Percentiles rank a stretch among this genome's conserved stretches.
Evolutionary conservation across 106 monocot genomes (phyloP).

Genomic region (Apostasia shenzhenica): DNA sequence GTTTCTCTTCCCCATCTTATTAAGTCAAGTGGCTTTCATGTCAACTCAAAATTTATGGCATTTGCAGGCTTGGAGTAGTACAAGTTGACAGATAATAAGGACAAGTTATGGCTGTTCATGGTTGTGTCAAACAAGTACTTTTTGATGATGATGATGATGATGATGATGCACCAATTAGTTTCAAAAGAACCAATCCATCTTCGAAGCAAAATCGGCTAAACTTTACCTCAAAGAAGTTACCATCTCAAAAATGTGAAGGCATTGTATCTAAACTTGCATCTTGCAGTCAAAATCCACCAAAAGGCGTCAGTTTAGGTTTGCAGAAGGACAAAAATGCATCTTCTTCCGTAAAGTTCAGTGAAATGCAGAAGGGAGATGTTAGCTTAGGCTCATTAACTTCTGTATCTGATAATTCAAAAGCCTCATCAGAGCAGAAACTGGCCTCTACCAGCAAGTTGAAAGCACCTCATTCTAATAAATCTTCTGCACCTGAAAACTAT

Average conservation of each 20-base stretch:
- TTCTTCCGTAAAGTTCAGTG: slow-evolving; percentile 8
- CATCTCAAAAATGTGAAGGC: slow-evolving; percentile 24
- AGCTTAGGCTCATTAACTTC: slow-evolving; percentile 4
- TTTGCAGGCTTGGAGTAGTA: neutral
- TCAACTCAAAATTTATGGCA: neutral
- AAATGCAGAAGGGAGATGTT: slow-evolving; percentile 3
- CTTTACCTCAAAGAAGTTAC: slow-evolving; percentile 22
- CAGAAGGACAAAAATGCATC: slow-evolving; percentile 17
- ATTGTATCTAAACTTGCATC: slow-evolving; percentile 5
- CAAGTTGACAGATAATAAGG: neutral
- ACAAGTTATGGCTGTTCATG: slow-evolving; percentile 24
- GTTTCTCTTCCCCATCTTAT: too few relatives aligned
- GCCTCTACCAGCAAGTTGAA: neutral
- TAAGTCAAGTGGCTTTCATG: too few relatives aligned
- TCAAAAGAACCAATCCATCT: slow-evolving; percentile 29
- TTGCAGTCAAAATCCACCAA: slow-evolving; percentile 6
- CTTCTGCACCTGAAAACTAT: slow-evolving; percentile 8
- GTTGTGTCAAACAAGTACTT: slow-evolving; percentile 18
- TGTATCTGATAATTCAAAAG: neutral
- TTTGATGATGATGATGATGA: slow-evolving; percentile 51
- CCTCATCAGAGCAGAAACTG: slow-evolving; percentile 11
- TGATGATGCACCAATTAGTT: slow-evolving; percentile 39
- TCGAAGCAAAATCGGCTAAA: slow-evolving; percentile 24
- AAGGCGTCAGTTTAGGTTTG: slow-evolving; percentile 6
- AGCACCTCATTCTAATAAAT: slow-evolving; percentile 7